Conservation (phyloP, 129 eudicot genomes). For the Tanacetum coccineum region DNA sequence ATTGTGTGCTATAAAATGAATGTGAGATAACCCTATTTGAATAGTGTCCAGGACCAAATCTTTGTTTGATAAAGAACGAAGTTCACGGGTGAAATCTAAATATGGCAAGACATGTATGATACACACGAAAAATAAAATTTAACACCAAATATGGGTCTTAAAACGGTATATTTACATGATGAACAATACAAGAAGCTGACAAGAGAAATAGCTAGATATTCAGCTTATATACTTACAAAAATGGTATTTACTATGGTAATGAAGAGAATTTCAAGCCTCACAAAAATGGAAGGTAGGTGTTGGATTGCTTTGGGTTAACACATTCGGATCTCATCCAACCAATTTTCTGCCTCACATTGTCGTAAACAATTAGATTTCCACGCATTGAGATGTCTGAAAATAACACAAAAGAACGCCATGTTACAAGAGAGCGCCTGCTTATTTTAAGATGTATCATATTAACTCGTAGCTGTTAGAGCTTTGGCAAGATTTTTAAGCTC, state of each 20-base stretch:
- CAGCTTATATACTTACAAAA: slow-evolving; percentile 21
- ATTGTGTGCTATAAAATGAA: too few relatives aligned
- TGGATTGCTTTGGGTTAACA: slow-evolving; percentile 35
- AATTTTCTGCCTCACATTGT: slow-evolving; percentile 54
- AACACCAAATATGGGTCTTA: not conserved
- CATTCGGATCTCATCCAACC: slow-evolving; percentile 84
- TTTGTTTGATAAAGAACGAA: too few relatives aligned
- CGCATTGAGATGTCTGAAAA: slow-evolving; percentile 73
- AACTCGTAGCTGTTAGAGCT: not conserved
- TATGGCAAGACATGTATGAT: too few relatives aligned
- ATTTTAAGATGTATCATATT: not conserved
- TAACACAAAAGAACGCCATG: slow-evolving; percentile 1
- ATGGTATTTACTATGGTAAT: slow-evolving; percentile 9
- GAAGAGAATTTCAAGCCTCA: slow-evolving; percentile 23
- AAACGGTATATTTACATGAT: slow-evolving; percentile 8
- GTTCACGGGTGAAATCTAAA: too few relatives aligned
- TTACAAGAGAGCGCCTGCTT: not conserved
- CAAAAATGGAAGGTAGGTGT: slow-evolving; percentile 22
- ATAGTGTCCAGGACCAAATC: too few relatives aligned
- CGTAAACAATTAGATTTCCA: slow-evolving; percentile 63
- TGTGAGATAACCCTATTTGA: too few relatives aligned
- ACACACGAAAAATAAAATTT: too few relatives aligned
- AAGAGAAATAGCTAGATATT: not conserved
- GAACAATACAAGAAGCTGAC: slow-evolving; percentile 10
- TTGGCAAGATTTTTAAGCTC: slow-evolving; percentile 3